A percentile compares a stretch with the other conserved stretches of the same genome.
Evolutionary conservation across 768 basidiomycete genomes (phyloP).

Genomic region (Cubamyces lactineus): DNA sequence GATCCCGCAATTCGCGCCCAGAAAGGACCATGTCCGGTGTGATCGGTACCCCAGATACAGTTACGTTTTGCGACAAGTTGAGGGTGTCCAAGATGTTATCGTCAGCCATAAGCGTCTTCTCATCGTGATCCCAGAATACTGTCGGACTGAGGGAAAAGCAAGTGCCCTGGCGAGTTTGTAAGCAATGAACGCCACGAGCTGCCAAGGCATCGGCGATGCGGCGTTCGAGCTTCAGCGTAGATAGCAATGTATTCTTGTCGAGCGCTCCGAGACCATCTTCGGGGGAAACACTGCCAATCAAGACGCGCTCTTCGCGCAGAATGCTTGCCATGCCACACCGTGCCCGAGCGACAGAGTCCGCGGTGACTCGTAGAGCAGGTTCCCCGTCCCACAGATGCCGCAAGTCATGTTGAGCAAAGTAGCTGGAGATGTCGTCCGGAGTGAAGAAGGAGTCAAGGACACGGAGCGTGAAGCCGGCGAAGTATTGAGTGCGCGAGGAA

Average conservation of each 20-base stretch:
- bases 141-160: constrained; percentile 78
- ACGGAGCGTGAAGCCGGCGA: constrained; percentile 56
- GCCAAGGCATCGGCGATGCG: constrained; percentile 51
- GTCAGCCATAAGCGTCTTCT: constrained; percentile 54
- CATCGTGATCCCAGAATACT: constrained; percentile 74
- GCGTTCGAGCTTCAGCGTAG: constrained; percentile 66
- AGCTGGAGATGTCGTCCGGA: constrained; percentile 53
- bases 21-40: constrained; percentile 79
- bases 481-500: constrained; percentile 62
- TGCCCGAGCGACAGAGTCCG: constrained; percentile 72
- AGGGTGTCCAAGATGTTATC: constrained; percentile 62
- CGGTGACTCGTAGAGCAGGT: constrained; percentile 61
- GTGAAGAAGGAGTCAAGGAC: constrained; percentile 68
- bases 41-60: constrained; percentile 65
- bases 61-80: constrained; percentile 52
- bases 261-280: constrained; percentile 50
- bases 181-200: constrained; percentile 51
- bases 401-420: constrained; percentile 63
- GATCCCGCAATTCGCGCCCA: constrained; percentile 61
- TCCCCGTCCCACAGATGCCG: constrained; percentile 74
- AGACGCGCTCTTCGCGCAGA: constrained; percentile 75
- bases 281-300: constrained; percentile 57
- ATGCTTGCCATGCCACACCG: constrained; percentile 71
- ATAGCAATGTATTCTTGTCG: constrained; percentile 62
- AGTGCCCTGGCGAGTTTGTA: constrained; percentile 51